A percentile compares a stretch with the other conserved stretches of the same genome.
Evolutionary conservation across 192 early-diverging fungal genomes (phyloP).

Genomic region (Umbelopsis sp.): DNA sequence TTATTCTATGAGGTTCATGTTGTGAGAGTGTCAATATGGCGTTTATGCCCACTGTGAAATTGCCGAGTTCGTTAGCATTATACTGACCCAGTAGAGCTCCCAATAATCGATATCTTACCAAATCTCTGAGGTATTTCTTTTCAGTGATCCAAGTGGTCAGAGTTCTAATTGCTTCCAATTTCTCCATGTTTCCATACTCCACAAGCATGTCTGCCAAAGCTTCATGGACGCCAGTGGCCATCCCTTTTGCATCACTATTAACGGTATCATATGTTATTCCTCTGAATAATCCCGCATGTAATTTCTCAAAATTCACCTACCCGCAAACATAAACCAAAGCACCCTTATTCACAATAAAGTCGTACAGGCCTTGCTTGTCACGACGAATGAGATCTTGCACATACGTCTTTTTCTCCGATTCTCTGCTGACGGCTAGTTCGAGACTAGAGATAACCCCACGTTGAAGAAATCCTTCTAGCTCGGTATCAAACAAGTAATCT

Average conservation of each 20-base stretch:
- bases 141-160: conserved; percentile 65
- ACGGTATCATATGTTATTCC: conserved; percentile 25
- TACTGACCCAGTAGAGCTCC: no score
- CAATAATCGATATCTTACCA: conserved; percentile 29
- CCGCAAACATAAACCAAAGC: conserved; percentile 81
- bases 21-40: background rate
- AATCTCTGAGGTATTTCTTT: conserved; percentile 68
- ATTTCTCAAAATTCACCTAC: conserved; percentile 35
- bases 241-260: conserved; percentile 77
- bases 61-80: background rate
- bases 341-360: conserved; percentile 58
- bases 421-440: conserved; percentile 70
- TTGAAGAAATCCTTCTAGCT: conserved; percentile 55
- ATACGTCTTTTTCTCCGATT: conserved; percentile 70
- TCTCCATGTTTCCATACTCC: conserved; percentile 50
- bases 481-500: conserved; percentile 73
- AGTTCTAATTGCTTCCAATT: conserved; percentile 53
- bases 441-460: conserved; percentile 61
- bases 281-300: background rate
- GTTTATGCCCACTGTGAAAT: conserved; percentile 6
- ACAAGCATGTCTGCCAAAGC: conserved; percentile 68
- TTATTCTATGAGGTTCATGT: background rate
- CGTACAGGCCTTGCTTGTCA: conserved; percentile 57
- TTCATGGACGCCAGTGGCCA: conserved; percentile 87
- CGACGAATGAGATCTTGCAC: conserved; percentile 81